phyloP scores from a whole-genome alignment of 495 filamentous ascomycete genomes.

The Penicillium waksmanii region DNA sequence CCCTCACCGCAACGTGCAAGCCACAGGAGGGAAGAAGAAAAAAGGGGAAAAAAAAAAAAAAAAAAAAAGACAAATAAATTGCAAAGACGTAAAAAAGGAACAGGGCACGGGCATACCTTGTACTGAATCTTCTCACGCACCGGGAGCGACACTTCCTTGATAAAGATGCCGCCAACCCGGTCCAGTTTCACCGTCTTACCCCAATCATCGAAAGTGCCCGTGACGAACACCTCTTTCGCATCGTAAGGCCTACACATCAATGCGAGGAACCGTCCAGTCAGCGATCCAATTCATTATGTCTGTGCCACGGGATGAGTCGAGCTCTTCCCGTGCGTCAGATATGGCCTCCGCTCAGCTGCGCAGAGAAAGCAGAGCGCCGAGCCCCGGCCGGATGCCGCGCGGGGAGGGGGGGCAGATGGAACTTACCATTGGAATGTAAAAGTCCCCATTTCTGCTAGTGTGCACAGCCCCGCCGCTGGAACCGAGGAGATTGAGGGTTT shows the following conservation, averaged over 20 bases:
- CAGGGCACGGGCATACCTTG: slow-evolving; percentile 64
- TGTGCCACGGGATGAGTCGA: slow-evolving; percentile 22
- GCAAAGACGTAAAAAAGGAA: neutral
- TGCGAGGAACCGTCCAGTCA: slow-evolving; percentile 37
- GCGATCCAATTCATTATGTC: slow-evolving; percentile 27
- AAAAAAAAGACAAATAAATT: no score
- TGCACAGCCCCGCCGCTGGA: neutral
- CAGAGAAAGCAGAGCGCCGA: neutral
- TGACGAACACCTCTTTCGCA: slow-evolving; percentile 88
- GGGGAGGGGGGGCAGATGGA: slow-evolving; percentile 1
- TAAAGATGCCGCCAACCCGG: slow-evolving; percentile 68
- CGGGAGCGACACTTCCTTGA: slow-evolving; percentile 76
- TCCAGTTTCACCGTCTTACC: slow-evolving; percentile 78
- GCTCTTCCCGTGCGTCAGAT: slow-evolving; percentile 6
- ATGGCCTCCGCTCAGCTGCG: neutral
- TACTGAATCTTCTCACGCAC: slow-evolving; percentile 71
- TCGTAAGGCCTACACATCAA: slow-evolving; percentile 64
- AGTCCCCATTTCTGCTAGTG: slow-evolving; percentile 36
- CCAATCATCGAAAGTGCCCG: slow-evolving; percentile 96
- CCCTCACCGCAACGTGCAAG: slow-evolving; percentile 27
- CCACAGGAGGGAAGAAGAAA: neutral
- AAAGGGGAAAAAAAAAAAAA: slow-evolving; percentile 5
- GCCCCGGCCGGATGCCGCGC: slow-evolving; percentile 1
- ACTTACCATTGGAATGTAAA: slow-evolving; percentile 52
- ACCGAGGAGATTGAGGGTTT: slow-evolving; percentile 1